These are phyloP conservation scores for Psilocybe cyanescens DNA, from an alignment of 768 basidiomycete genomes.

Conservation along the genomic window DNA sequence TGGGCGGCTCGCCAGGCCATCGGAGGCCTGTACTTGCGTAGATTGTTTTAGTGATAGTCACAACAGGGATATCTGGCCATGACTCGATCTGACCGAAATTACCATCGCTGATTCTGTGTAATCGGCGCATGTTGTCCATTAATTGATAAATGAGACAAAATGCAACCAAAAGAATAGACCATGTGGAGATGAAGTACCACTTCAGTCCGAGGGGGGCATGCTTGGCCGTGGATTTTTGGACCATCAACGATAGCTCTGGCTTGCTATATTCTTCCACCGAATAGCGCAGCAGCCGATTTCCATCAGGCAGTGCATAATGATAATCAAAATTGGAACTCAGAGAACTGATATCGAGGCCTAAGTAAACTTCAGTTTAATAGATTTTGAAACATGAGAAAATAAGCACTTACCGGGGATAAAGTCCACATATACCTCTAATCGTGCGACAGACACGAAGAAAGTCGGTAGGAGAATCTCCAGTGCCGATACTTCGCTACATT, in stretches of 20 bases:
- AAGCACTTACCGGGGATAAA: slow-evolving; percentile 49
- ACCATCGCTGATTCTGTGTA: slow-evolving; percentile 29
- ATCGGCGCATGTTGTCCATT: slow-evolving; percentile 29
- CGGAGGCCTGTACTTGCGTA: slow-evolving; percentile 26
- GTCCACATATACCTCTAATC: slow-evolving; percentile 66
- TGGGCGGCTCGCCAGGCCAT: slow-evolving; percentile 29
- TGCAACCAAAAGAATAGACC: slow-evolving; percentile 31
- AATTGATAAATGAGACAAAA: slow-evolving; percentile 29
- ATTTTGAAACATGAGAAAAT: slow-evolving; percentile 10
- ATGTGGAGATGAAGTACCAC: slow-evolving; percentile 29
- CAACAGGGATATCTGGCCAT: slow-evolving; percentile 28
- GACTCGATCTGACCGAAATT: slow-evolving; percentile 25
- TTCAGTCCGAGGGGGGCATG: slow-evolving; percentile 18
- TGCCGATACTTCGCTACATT: slow-evolving; percentile 27
- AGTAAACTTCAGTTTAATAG: slow-evolving; percentile 9
- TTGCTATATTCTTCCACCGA: slow-evolving; percentile 61
- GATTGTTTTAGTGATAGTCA: slow-evolving; percentile 48
- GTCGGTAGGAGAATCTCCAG: slow-evolving; percentile 63
- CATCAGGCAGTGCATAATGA: slow-evolving; percentile 42
- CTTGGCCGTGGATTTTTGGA: slow-evolving; percentile 24
- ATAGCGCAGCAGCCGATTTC: slow-evolving; percentile 57
- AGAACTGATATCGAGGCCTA: slow-evolving; percentile 46
- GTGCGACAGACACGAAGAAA: slow-evolving; percentile 72
- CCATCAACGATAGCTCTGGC: slow-evolving; percentile 50
- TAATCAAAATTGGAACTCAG: slow-evolving; percentile 62